Base-by-base conservation (phyloP, 2,329 filamentous ascomycete genomes). In the Stenocarpella maydis region DNA sequence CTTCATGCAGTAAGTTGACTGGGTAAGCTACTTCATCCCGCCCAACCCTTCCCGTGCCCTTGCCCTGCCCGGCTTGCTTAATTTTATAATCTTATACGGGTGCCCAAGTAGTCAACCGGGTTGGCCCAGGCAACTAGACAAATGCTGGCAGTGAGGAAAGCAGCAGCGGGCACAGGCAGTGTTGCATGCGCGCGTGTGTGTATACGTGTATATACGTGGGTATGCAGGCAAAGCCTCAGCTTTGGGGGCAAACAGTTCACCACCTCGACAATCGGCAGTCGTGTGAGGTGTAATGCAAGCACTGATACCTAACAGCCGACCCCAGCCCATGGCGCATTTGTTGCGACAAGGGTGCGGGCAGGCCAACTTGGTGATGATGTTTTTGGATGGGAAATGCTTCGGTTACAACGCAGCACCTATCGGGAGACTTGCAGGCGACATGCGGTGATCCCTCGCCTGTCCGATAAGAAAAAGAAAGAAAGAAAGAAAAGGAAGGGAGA, bases 341-440 rank as follows among this genome's bases (percentile, higher is more conserved):
- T n/a, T n/a, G n/a, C n/a, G n/a, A n/a, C n/a, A n/a, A n/a, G n/a
- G n/a, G n/a, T n/a, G n/a, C n/a, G n/a, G n/a, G n/a, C n/a, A n/a
- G n/a, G n/a, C n/a, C n/a, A n/a, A n/a, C n/a, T 45, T 31, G 41
- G 41, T 61, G 58, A 34, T 61, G 58, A n/a, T n/a, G n/a, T n/a
- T 61, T 61, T 61, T 47, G 58, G 58, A 61, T 61, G 58, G 58
- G 53, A 58, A 61, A 61, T 61, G 58, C 58, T 61, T 45, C 58
- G 41, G 58, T 37, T 47, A 61, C 58, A 61, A 61, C 58, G 28
- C 41, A 61, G 58, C 41, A 21, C 58, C 58, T 61, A 61, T 61
- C 58, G 58, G 58, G 58, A 61, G 26, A 61, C 58, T 61, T 61
- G 58, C 58, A 61, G n/a, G 41, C 58, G 26, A 47, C 41, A 47